Evolutionary conservation across 169 alveolate species (phyloP).

Genomic region (Eimeria acervulina): DNA sequence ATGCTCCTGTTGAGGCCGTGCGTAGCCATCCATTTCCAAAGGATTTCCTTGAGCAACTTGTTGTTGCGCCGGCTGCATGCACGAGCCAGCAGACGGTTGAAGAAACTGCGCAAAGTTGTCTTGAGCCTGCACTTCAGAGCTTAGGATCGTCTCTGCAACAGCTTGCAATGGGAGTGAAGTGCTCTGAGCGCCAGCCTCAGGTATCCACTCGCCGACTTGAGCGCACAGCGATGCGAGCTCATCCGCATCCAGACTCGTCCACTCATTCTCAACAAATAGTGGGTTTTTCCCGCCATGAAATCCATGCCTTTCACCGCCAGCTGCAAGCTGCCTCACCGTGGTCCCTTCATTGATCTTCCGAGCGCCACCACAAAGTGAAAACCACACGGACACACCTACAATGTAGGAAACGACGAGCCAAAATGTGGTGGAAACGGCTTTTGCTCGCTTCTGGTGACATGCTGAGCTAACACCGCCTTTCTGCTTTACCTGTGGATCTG

Average conservation of each 20-base stretch:
- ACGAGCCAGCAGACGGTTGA: background rate
- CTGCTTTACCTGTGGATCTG: background rate
- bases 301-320: background rate
- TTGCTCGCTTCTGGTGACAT: background rate
- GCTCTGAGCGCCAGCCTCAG: background rate
- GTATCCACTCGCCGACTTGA: background rate
- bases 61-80: too few species aligned
- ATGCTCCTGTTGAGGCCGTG: background rate
- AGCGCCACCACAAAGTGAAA: background rate
- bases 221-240: conserved; percentile 4
- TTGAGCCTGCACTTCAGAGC: background rate
- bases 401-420: background rate
- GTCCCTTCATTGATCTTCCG: background rate
- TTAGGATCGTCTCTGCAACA: background rate
- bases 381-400: conserved; percentile 7
- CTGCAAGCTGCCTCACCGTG: background rate
- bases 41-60: background rate
- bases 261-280: background rate
- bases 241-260: conserved; percentile 2
- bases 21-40: background rate
- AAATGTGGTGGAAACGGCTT: background rate
- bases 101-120: background rate
- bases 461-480: background rate
- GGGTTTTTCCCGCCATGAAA: background rate
- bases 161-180: background rate